These are phyloP conservation scores for Entomortierella parvispora DNA, from an alignment of 192 early-diverging fungal species.

Conservation along the genomic window DNA sequence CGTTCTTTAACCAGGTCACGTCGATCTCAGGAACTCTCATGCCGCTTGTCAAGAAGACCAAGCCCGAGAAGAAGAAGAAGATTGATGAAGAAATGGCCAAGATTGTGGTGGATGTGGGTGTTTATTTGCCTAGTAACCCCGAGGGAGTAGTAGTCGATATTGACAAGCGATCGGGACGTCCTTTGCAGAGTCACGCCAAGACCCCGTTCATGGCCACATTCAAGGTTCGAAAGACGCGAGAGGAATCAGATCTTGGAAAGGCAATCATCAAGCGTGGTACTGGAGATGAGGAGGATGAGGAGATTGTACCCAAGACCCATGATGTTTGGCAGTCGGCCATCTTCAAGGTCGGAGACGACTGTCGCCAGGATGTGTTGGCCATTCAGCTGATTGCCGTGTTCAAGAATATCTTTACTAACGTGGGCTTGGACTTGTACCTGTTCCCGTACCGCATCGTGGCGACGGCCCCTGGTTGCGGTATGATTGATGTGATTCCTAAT, in stretches of 20 bases:
- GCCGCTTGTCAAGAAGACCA: constrained; percentile 88
- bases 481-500: constrained; percentile 98
- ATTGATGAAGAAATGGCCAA: constrained; percentile 98
- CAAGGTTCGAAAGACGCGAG: constrained; percentile 74
- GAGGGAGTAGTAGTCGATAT: constrained; percentile 95
- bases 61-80: constrained; percentile 97
- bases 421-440: constrained; percentile 94
- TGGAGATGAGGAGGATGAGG: constrained; percentile 41
- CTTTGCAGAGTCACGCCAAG: constrained; percentile 98
- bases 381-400: constrained; percentile 98
- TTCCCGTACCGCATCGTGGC: constrained; percentile 98
- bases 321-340: constrained; percentile 88
- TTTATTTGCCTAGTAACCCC: constrained; percentile 97
- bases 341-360: constrained; percentile 99
- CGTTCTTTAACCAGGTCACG: constrained; percentile 95
- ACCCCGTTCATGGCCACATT: constrained; percentile 99
- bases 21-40: constrained; percentile 98
- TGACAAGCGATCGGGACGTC: constrained; percentile 92
- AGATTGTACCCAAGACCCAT: constrained; percentile 51
- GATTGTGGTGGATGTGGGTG: constrained; percentile 95
- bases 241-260: constrained; percentile 66
- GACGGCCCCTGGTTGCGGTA: constrained; percentile 95
- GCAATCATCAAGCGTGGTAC: constrained; percentile 51
- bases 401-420: constrained; percentile 92
- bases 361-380: constrained; percentile 98